These are phyloP conservation scores for Trichoderma guizhouense DNA, from an alignment of 2,329 filamentous ascomycete species.

Conservation along the genomic window DNA sequence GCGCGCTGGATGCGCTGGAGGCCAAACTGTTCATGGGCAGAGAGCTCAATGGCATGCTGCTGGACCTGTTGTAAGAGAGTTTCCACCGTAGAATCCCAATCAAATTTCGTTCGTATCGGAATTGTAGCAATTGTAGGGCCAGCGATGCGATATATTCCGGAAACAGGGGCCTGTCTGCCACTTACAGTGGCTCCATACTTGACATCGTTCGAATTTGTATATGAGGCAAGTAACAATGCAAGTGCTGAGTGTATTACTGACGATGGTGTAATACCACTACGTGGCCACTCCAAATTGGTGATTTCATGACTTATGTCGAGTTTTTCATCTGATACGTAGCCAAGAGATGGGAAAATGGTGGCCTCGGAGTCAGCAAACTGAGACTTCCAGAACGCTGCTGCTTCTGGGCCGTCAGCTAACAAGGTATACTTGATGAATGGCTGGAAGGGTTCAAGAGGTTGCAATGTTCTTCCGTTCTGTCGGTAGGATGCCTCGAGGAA, in stretches of 20 bases:
- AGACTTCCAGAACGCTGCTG: not conserved
- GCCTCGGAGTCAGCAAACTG: conserved; percentile 6
- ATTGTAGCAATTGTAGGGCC: conserved; percentile 18
- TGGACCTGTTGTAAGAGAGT: conserved; percentile 23
- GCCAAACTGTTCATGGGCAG: conserved; percentile 29
- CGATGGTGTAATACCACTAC: not conserved
- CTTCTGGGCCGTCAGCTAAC: not conserved
- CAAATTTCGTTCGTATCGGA: conserved; percentile 14
- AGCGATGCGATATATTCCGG: conserved; percentile 3
- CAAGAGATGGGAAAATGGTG: not conserved
- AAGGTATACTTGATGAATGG: not conserved
- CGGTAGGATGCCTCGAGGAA: not conserved
- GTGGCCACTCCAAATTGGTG: not conserved
- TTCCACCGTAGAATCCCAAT: conserved; percentile 14
- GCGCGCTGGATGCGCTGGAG: conserved; percentile 28
- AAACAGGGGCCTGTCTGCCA: conserved; percentile 20
- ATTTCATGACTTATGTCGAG: not conserved
- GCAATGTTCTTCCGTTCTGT: not conserved
- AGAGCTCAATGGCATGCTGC: conserved; percentile 25
- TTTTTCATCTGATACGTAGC: not conserved
- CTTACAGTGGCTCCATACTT: conserved; percentile 25
- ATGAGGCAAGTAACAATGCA: conserved; percentile 34
- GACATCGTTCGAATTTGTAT: conserved; percentile 33
- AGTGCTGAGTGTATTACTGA: conserved; percentile 23
- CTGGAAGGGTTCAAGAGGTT: not conserved